A percentile compares a stretch with the other conserved stretches of the same genome.
phyloP scores from a whole-genome alignment of 345 rosid species.

The Boechera divaricarpa region DNA sequence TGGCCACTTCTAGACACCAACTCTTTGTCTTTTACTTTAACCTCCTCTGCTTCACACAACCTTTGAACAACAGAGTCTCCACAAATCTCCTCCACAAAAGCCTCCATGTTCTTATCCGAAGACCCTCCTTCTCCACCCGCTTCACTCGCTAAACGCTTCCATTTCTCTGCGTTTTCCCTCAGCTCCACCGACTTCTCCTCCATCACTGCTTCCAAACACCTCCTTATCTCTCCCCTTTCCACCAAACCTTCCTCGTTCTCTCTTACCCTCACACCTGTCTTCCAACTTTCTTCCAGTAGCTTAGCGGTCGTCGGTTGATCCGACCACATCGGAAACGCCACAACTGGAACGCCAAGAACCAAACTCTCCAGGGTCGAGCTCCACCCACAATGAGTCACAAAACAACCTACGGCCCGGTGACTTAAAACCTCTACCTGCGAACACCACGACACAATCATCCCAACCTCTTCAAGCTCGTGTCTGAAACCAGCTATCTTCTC shows the following conservation, averaged over 20 bases:
- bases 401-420: conserved; percentile 62
- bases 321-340: conserved; percentile 74
- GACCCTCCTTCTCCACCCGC: conserved; percentile 62
- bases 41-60: conserved; percentile 7
- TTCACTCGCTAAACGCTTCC: conserved; percentile 59
- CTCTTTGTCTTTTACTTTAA: conserved; percentile 29
- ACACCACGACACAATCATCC: conserved; percentile 73
- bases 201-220: conserved; percentile 68
- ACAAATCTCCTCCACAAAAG: conserved; percentile 53
- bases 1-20: conserved; percentile 1
- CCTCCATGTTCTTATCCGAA: conserved; percentile 53
- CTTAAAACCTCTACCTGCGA: conserved; percentile 63
- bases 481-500: conserved; percentile 31
- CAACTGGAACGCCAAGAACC: conserved; percentile 61
- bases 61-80: background rate
- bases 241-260: conserved; percentile 53
- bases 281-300: conserved; percentile 62
- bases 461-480: conserved; percentile 54
- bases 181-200: conserved; percentile 47
- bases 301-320: conserved; percentile 69
- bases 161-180: conserved; percentile 55
- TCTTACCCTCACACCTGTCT: conserved; percentile 58
- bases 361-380: conserved; percentile 69
- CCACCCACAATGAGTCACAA: conserved; percentile 82
- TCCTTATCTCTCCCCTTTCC: conserved; percentile 57